phyloP scores from a whole-genome alignment of 805 yeast genomes.

The Myxozyma neglecta region DNA sequence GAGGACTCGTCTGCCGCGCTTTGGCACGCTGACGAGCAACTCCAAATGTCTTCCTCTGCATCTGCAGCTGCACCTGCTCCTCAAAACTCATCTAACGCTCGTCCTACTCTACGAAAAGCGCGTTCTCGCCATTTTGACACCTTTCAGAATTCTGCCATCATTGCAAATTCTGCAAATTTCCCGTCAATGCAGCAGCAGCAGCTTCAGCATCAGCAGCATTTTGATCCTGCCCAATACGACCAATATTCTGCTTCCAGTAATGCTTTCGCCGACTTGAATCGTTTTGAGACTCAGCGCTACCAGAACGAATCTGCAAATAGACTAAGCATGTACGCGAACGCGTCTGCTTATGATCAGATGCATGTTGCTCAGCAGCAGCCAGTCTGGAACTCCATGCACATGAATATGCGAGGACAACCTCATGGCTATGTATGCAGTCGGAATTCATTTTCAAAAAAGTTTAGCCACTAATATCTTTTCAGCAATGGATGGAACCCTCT shows the following conservation, averaged over 20 bases:
- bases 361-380: constrained; percentile 6
- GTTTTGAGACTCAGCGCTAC: constrained; percentile 10
- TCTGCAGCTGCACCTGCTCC: constrained; percentile 1
- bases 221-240: constrained; percentile 9
- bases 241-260: constrained; percentile 4
- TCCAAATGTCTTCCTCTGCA: constrained; percentile 2
- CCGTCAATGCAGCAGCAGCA: not conserved
- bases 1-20: constrained; percentile 1
- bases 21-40: constrained; percentile 11
- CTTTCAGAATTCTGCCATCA: constrained; percentile 14
- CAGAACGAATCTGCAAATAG: constrained; percentile 3
- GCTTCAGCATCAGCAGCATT: not conserved
- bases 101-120: constrained; percentile 21
- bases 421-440: constrained; percentile 1
- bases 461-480: not conserved
- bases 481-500: constrained; percentile 22
- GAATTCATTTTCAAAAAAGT: not conserved
- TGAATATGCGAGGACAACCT: constrained; percentile 1
- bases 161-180: constrained; percentile 6
- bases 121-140: constrained; percentile 31
- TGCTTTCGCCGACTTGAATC: constrained; percentile 5
- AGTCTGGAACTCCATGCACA: constrained; percentile 10
- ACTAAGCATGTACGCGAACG: constrained; percentile 9
- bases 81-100: not conserved
- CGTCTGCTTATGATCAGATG: constrained; percentile 3